Base-by-base conservation (phyloP, 1,139 yeast species). In the Diutina pseudorugosa region DNA sequence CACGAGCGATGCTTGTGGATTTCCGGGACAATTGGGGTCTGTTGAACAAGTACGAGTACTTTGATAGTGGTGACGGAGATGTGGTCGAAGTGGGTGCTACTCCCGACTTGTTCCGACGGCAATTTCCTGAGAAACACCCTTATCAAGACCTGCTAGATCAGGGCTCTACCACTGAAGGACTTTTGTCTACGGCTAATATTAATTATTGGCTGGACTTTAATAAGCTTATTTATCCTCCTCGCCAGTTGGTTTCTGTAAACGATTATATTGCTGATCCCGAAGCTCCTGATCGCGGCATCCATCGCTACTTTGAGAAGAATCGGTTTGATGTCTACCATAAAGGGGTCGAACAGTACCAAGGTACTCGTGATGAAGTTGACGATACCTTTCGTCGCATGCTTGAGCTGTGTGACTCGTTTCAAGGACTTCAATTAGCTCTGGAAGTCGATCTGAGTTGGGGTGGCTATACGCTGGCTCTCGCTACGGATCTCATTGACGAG, bases 391-490 rank as follows among this genome's bases (percentile, higher is more conserved):
- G 49, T 2, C n/a, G 12, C 14, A 45, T 27, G 40, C 49, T 45
- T 27, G 49, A 45, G 30, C 36, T n/a, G n/a, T 45, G 49, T 45
- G 49, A 45, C 21, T 16, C 21, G 12, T 45, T 45, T 21, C 40
- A 27, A 27, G 49, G 49, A n/a, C 40, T 45, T 9, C 49, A 45
- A 12, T 7, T 45, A n/a, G 11, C 27, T 8, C 14, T 33, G 19
- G 36, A 45, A 3, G 19, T 45, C 4, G 49, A 45, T 18, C 36
- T n/a, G 23, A 9, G 49, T n/a, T 45, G 49, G 49, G 40, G 40
- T 3, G 49, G 49, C 9, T 45, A 27, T 14, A 16, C 40, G 20
- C 49, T 45, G 49, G 49, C 30, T 4, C 6, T 45, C 3, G 5
- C 27, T 11, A 25, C 40, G 2, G 36, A 25, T 12, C 14, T 45